Percentiles rank a stretch among this genome's conserved stretches.
phyloP scores from a whole-genome alignment of 2,329 filamentous ascomycete genomes.

The Microdochium paspali region DNA sequence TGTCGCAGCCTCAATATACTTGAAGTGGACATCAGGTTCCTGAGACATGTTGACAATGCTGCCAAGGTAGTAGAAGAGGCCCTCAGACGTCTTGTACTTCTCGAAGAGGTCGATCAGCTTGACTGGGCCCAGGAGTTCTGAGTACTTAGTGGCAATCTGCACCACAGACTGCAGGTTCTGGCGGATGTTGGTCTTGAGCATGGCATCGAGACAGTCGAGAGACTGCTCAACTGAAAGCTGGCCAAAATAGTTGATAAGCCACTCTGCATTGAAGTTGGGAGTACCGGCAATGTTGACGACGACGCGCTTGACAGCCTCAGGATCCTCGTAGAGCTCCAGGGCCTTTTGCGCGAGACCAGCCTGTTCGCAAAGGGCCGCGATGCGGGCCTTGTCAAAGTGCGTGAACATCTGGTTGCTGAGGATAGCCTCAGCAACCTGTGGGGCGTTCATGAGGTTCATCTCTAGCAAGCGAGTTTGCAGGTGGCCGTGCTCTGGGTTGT shows the following conservation, averaged over 20 bases:
- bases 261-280: slow-evolving; percentile 82
- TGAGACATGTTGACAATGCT: slow-evolving; percentile 97
- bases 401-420: slow-evolving; percentile 98
- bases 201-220: slow-evolving; percentile 86
- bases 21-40: slow-evolving; percentile 94
- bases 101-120: slow-evolving; percentile 89
- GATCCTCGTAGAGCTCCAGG: slow-evolving; percentile 89
- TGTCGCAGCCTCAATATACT: slow-evolving; percentile 97
- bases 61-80: slow-evolving; percentile 95
- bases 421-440: slow-evolving; percentile 95
- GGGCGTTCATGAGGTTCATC: slow-evolving; percentile 96
- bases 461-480: slow-evolving; percentile 91
- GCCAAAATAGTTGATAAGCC: slow-evolving; percentile 87
- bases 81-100: slow-evolving; percentile 95
- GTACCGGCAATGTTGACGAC: slow-evolving; percentile 72
- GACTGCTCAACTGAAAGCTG: slow-evolving; percentile 93
- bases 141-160: slow-evolving; percentile 95
- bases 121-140: slow-evolving; percentile 81
- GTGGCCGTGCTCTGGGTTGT: slow-evolving; percentile 85
- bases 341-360: slow-evolving; percentile 81
- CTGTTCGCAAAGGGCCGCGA: slow-evolving; percentile 87
- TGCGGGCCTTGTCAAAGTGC: slow-evolving; percentile 84
- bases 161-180: slow-evolving; percentile 94
- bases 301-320: slow-evolving; percentile 81
- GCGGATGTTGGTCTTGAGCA: slow-evolving; percentile 94